Evolutionary conservation across 2,329 filamentous ascomycete genomes (phyloP).

Genomic region (Dactylonectria estremocensis): DNA sequence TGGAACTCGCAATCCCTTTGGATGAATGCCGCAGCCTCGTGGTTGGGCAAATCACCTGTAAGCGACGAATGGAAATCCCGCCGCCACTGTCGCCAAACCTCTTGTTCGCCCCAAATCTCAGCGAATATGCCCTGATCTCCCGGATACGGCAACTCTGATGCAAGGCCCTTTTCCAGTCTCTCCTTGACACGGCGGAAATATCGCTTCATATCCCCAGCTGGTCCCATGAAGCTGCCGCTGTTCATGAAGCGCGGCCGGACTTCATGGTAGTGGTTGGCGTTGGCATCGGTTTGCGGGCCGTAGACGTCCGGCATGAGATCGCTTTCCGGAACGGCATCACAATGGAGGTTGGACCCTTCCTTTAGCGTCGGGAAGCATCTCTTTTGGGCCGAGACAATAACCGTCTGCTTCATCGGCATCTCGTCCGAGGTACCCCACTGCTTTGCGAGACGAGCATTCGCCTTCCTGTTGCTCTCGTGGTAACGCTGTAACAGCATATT

Average conservation of each 20-base stretch:
- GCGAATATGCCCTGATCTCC: slow-evolving; percentile 44
- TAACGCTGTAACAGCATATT: slow-evolving; percentile 46
- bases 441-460: slow-evolving; percentile 34
- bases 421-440: slow-evolving; percentile 26
- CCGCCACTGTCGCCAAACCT: slow-evolving; percentile 53
- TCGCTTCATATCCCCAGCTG: slow-evolving; percentile 38
- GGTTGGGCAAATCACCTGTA: not conserved
- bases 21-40: slow-evolving; percentile 14
- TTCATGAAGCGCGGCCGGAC: slow-evolving; percentile 42
- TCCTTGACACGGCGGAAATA: slow-evolving; percentile 35
- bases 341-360: slow-evolving; percentile 42
- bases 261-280: slow-evolving; percentile 21
- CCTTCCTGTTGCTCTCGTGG: slow-evolving; percentile 33
- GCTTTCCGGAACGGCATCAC: slow-evolving; percentile 44
- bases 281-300: slow-evolving; percentile 40
- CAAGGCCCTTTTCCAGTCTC: slow-evolving; percentile 30
- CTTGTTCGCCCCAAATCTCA: slow-evolving; percentile 45
- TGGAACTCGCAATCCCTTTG: slow-evolving; percentile 44
- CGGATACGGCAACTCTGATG: not conserved
- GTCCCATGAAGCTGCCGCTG: slow-evolving; percentile 41
- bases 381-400: slow-evolving; percentile 45
- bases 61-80: not conserved
- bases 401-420: slow-evolving; percentile 43
- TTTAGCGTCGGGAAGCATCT: slow-evolving; percentile 40
- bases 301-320: slow-evolving; percentile 42